Evolutionary conservation across 2,329 filamentous ascomycete genomes (phyloP).

Genomic region (Monilinia polystroma): DNA sequence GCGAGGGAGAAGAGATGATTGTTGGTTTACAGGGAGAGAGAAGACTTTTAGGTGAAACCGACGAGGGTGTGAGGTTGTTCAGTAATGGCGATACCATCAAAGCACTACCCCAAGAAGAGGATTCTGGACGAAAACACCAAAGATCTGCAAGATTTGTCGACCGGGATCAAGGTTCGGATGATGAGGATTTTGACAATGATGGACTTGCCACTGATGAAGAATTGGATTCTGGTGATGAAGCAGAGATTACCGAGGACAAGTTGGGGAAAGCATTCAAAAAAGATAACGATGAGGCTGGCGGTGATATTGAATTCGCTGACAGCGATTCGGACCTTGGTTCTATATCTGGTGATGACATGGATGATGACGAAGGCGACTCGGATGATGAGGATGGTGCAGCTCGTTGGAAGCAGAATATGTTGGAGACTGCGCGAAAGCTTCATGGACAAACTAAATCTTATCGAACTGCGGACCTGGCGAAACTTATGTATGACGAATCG

Average conservation of each 20-base stretch:
- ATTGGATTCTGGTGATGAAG: conserved; percentile 51
- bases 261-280: conserved; percentile 61
- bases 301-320: conserved; percentile 87
- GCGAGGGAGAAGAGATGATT: conserved; percentile 94
- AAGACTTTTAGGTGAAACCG: conserved; percentile 76
- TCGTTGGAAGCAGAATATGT: conserved; percentile 87
- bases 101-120: conserved; percentile 55
- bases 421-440: conserved; percentile 68
- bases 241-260: conserved; percentile 58
- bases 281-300: conserved; percentile 55
- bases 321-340: conserved; percentile 96
- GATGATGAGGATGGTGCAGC: conserved; percentile 55
- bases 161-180: conserved; percentile 57
- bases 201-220: conserved; percentile 39
- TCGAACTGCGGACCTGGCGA: conserved; percentile 77
- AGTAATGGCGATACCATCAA: conserved; percentile 70
- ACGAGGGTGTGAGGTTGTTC: conserved; percentile 83
- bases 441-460: conserved; percentile 71
- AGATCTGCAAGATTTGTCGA: conserved; percentile 58
- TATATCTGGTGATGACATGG: conserved; percentile 60
- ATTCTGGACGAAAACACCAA: conserved; percentile 60
- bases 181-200: conserved; percentile 56
- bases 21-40: conserved; percentile 83
- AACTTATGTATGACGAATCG: conserved; percentile 83
- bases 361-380: conserved; percentile 49